phyloP scores from a whole-genome alignment of 1,284 basidiomycete genomes.

The Abortiporus biennis region DNA sequence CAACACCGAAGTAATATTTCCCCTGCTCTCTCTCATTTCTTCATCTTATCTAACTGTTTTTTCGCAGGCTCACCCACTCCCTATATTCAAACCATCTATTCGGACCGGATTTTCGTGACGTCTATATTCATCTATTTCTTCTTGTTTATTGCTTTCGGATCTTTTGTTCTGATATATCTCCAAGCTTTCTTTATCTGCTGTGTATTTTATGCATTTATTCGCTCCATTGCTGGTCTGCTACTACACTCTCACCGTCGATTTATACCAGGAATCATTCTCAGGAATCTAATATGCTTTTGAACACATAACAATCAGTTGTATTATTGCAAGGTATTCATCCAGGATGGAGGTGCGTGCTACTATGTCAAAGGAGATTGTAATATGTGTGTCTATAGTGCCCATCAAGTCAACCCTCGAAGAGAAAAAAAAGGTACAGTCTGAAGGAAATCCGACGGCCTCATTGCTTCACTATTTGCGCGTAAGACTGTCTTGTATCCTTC shows the following conservation, averaged over 20 bases:
- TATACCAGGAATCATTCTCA: too few species aligned
- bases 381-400: not conserved
- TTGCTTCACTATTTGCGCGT: slow-evolving; percentile 31
- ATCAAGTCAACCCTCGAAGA: not conserved
- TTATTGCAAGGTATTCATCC: too few species aligned
- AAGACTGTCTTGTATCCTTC: slow-evolving; percentile 25
- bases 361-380: not conserved
- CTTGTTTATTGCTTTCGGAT: too few species aligned
- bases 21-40: not conserved
- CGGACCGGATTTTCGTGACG: slow-evolving; percentile 46
- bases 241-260: too few species aligned
- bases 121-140: too few species aligned
- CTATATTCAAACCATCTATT: slow-evolving; percentile 52
- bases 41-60: slow-evolving; percentile 20
- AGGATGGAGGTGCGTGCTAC: not conserved
- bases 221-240: too few species aligned
- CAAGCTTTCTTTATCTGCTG: too few species aligned
- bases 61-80: slow-evolving; percentile 60
- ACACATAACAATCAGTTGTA: too few species aligned
- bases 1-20: slow-evolving; percentile 74
- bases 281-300: too few species aligned
- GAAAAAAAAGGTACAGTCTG: slow-evolving; percentile 1
- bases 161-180: too few species aligned
- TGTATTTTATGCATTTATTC: too few species aligned
- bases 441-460: slow-evolving; percentile 4